Evolutionary conservation across 345 rosid species (phyloP).

Genomic region (Triadica sebifera): DNA sequence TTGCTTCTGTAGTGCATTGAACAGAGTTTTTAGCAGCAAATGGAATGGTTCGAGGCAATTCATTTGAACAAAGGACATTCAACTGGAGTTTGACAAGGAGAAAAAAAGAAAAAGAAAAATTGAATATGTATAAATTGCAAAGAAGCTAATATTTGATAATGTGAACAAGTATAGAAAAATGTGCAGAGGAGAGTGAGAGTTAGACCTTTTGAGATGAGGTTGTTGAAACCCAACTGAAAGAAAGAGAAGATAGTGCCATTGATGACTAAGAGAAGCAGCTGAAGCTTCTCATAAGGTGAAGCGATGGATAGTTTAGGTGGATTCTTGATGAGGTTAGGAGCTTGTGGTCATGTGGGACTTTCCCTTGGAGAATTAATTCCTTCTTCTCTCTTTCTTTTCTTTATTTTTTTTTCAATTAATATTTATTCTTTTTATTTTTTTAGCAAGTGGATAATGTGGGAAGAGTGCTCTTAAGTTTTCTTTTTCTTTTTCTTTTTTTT

Average conservation of each 20-base stretch:
- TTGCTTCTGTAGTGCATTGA: conserved; percentile 18
- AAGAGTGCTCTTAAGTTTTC: too few species aligned
- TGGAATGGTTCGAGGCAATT: conserved; percentile 32
- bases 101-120: neutral
- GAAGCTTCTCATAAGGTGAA: conserved; percentile 12
- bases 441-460: too few species aligned
- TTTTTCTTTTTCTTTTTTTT: too few species aligned
- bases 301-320: neutral
- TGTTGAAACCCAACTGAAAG: conserved; percentile 48
- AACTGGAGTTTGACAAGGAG: conserved; percentile 25
- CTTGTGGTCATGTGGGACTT: conserved; percentile 15
- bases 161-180: neutral
- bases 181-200: neutral
- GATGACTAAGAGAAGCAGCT: conserved; percentile 12
- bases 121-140: neutral
- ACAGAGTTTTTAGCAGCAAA: conserved; percentile 22
- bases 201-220: conserved; percentile 45
- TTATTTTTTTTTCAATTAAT: too few species aligned
- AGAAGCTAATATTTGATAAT: neutral
- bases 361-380: too few species aligned
- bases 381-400: too few species aligned
- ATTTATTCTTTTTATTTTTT: too few species aligned
- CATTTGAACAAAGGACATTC: conserved; percentile 29
- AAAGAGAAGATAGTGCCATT: conserved; percentile 58
- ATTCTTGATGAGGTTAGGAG: conserved; percentile 8